Evolutionary conservation across 2,329 filamentous ascomycete species (phyloP), one percentile per base, ranked within the genome.

Genomic region (Sporothrix brasiliensis): DNA sequence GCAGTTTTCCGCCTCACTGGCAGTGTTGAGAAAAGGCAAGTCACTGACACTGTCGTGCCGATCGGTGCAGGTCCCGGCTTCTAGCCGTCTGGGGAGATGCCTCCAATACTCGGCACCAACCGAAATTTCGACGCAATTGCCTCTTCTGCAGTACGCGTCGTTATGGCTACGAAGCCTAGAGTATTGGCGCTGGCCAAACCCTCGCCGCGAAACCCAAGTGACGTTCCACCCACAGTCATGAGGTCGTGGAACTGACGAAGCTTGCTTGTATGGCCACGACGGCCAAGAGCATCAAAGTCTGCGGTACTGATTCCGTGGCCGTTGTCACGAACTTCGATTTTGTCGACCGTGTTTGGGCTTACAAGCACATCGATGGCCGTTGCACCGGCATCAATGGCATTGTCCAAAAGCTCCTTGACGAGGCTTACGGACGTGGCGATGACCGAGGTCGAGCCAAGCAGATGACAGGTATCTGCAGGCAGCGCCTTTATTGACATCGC

Each of bases 361-460:
- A 93, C 82, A 39, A 87, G 80, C 30, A 94, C 80, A 68, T 91
- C 87, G 70, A 94, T 82, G 1, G 84, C 85, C 1, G 86, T 90
- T 14, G 91, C 90, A 68, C 84, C 82, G 9, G 91, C 90, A 78
- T 94, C 91, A 24, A 94, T 84, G 56, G 91, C 85, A 78, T 94
- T 94, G 75, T 94, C 92, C 44, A 94, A 79, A 4, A 94, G 86
- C 78, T 94, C 92, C 76, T 94, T 94, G 74, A 93, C 85, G 2
- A 92, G 80, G 13, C 86, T 85, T 14, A 83, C 80, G 0, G 91
- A 85, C 9, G 87, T 86, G 5, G 85, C 82, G 66, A 93, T 83
- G 60, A 85, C 83, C 74, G 89, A 83, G 2, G 86, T 83, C 9
- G 90, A 88, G 49, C 88, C 85, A 7, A 94, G 81, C 13, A 87